These are phyloP conservation scores for Cladosporium sp. DNA, from an alignment of 2,329 filamentous ascomycete genomes.

Conservation along the genomic window DNA sequence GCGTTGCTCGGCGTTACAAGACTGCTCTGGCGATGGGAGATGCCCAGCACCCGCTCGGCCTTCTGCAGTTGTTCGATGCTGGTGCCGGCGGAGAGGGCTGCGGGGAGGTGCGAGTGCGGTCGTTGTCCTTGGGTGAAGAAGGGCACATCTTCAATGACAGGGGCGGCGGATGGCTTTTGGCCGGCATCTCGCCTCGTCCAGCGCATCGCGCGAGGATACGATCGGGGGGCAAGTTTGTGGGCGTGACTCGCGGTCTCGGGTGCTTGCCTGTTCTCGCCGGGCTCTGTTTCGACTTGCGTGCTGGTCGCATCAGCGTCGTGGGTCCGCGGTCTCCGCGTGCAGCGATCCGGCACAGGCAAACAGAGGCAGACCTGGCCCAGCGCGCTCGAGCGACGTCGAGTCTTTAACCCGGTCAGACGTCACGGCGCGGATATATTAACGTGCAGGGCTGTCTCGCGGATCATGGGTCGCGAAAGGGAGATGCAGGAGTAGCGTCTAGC, in stretches of 20 bases:
- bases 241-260: constrained; percentile 7
- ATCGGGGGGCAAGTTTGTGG: background rate
- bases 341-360: background rate
- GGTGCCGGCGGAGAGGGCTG: background rate
- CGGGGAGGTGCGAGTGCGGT: background rate
- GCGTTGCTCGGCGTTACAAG: constrained; percentile 2
- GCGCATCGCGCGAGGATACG: constrained; percentile 6
- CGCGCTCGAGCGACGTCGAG: constrained; percentile 6
- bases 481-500: constrained; percentile 7
- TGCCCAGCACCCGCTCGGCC: constrained; percentile 9
- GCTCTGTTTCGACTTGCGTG: background rate
- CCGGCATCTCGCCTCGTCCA: constrained; percentile 5
- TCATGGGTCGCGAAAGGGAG: constrained; percentile 4
- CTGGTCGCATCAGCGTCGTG: constrained; percentile 4
- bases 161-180: constrained; percentile 8
- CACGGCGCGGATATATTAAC: constrained; percentile 9
- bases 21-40: constrained; percentile 4
- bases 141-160: constrained; percentile 8
- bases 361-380: background rate
- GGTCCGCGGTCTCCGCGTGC: background rate
- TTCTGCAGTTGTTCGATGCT: constrained; percentile 2
- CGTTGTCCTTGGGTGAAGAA: constrained; percentile 5
- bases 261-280: constrained; percentile 4
- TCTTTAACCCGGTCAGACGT: background rate
- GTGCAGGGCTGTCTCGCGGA: constrained; percentile 5